Conservation (phyloP, 1,284 basidiomycete genomes). For the Trametes pubescens region DNA sequence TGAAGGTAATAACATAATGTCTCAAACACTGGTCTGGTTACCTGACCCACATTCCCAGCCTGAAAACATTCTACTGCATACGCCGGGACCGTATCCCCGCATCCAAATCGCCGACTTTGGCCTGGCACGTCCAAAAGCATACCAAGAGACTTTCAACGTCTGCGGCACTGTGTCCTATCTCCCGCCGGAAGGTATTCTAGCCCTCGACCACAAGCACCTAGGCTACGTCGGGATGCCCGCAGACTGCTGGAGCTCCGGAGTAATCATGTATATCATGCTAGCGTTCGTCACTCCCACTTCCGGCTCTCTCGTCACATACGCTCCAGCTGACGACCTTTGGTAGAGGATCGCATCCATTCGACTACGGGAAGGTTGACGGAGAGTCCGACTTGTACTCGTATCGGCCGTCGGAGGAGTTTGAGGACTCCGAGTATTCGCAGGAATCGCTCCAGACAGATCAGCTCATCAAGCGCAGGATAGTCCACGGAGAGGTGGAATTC, state of each 20-base stretch:
- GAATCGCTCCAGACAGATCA: slow-evolving; percentile 60
- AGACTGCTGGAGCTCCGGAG: slow-evolving; percentile 86
- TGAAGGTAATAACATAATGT: slow-evolving; percentile 61
- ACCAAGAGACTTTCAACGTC: slow-evolving; percentile 81
- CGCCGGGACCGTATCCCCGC: slow-evolving; percentile 81
- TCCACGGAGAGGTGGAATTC: slow-evolving; percentile 68
- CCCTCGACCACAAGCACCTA: slow-evolving; percentile 72
- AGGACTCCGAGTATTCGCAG: slow-evolving; percentile 53
- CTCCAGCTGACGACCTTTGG: slow-evolving; percentile 21
- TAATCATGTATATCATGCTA: slow-evolving; percentile 83
- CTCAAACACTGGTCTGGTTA: background rate
- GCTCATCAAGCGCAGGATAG: slow-evolving; percentile 71
- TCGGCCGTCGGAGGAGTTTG: slow-evolving; percentile 43
- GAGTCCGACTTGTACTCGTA: slow-evolving; percentile 42
- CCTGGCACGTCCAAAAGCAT: slow-evolving; percentile 79
- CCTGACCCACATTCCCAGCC: slow-evolving; percentile 55
- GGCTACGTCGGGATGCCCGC: slow-evolving; percentile 82
- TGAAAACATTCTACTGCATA: slow-evolving; percentile 84
- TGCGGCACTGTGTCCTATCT: slow-evolving; percentile 86
- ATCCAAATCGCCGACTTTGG: slow-evolving; percentile 90
- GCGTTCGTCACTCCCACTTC: slow-evolving; percentile 56
- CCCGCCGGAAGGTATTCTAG: slow-evolving; percentile 84
- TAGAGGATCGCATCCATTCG: slow-evolving; percentile 80
- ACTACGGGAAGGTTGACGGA: slow-evolving; percentile 48
- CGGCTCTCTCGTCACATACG: background rate